Base-by-base conservation (phyloP, 73 alveolate species). In the Paramecium sonneborni region DNA sequence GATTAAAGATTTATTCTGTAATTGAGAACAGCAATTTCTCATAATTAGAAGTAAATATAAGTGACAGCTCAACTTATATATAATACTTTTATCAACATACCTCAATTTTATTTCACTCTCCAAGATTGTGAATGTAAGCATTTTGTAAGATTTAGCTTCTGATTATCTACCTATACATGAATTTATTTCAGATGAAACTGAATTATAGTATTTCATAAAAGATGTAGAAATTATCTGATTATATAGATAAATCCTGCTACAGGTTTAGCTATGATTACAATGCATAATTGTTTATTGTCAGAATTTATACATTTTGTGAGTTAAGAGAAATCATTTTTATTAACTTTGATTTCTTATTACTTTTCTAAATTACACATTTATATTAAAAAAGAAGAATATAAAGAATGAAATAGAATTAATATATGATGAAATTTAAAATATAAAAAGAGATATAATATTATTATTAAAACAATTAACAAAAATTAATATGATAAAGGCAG, bases 191-290 rank as follows among this genome's bases (percentile, higher is more conserved):
- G 84, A 62, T 26, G 44, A 62, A 62, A 14, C 20, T 5, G 84
- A 62, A 26, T 26, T 23, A 62, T 26, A 62, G 9, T 23, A 62
- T 26, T 62, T 62, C 44, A 62, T 62, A 2, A 62, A 32, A 62
- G 84, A 62, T 62, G 84, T 62, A 52, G 2, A 18, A 18, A 0
- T 26, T 30, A 26, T 26, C 28, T 62, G 20, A 4, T 48, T 3
- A 26, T 12, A 6, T 18, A 62, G 84, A 62, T 62, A 2, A 62
- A 62, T 62, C 84, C 84, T 7, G 44, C 44, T 30, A 62, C 39
- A 1, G 84, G 84, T 23, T 23, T 62, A 23, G 84, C 84, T 62
- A 62, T 62, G 84, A 62, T 62, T 7, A 62, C 84, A 62, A 62
- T 62, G 84, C 84, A 62, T 62, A 62, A 62, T 62, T 62, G 84